Evolutionary conservation across 805 yeast genomes (phyloP).

Genomic region (Gaillardinia entomophila): DNA sequence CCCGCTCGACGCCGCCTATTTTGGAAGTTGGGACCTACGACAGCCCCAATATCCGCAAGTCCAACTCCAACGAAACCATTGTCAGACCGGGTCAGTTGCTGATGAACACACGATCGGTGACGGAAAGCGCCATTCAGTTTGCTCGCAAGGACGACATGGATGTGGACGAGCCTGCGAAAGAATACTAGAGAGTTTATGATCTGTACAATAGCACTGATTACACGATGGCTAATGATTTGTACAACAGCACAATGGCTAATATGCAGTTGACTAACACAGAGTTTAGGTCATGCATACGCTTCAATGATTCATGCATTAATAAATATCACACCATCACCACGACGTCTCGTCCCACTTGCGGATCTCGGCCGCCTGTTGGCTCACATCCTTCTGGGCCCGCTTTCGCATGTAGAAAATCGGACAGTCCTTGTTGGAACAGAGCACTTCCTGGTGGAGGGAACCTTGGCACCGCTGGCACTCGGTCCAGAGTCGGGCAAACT

Average conservation of each 20-base stretch:
- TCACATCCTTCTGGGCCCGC: conserved; percentile 71
- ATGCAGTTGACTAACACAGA: no score
- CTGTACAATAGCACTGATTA: neutral
- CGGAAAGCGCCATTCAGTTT: conserved; percentile 23
- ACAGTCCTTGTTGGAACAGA: conserved; percentile 94
- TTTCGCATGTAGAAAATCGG: conserved; percentile 97
- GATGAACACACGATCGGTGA: conserved; percentile 24
- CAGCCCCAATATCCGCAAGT: conserved; percentile 17
- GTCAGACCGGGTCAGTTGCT: conserved; percentile 27
- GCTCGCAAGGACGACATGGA: conserved; percentile 11
- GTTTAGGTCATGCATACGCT: no score
- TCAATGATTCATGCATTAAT: no score
- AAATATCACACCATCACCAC: no score
- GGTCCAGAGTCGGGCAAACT: conserved; percentile 90
- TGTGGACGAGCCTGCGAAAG: conserved; percentile 5
- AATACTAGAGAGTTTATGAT: conserved; percentile 1
- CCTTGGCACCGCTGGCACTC: conserved; percentile 98
- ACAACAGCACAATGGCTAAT: no score
- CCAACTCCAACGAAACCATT: conserved; percentile 24
- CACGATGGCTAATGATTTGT: no score
- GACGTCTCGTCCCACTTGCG: conserved; percentile 58
- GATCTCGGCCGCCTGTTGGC: conserved; percentile 51
- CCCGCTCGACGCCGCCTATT: conserved; percentile 11
- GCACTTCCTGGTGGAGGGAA: conserved; percentile 88
- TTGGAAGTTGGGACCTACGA: conserved; percentile 6